Base-by-base conservation (phyloP, 306 rosid genomes). In the Quercus glauca region DNA sequence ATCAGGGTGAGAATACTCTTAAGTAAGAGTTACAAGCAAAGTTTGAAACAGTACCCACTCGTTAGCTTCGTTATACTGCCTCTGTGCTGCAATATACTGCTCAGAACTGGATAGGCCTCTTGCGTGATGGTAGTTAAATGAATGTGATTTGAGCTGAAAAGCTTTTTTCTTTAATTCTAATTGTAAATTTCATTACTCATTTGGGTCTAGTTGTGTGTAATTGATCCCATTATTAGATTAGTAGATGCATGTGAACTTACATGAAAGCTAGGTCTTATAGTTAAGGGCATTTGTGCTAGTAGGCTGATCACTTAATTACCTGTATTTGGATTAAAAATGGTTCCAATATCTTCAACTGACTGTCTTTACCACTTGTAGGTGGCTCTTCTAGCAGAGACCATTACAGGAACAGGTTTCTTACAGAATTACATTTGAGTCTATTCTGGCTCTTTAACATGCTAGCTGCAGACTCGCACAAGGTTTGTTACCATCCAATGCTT, bases 381-480 rank as follows among this genome's bases (percentile, higher is more conserved):
- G 80, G 98, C 99, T 83, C 98, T 95, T 87, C 99, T 96, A 10
- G 87, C 87, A 23, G 97, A 93, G 82, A 95, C 91, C 76, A 84
- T 89, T 33, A 88, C 96, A 23, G 94, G 91, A 78, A 76, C 89
- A 71, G 69, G 96, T 83, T 95, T 91, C 87, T 76, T 95, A 73
- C 96, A 91, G 77, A 55, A 87, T 81, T 91, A 95, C 85, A 89
- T 95, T 64, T 23, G 99, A 95, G 75, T 85, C 86, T 51, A 85
- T 90, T 85, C 80, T 95, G 81, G 98, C 94, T 79, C 94, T 95
- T 86, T 94, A 93, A 91, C 90, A 84, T 74, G 97, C 91, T 87
- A 93, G 93, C 88, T 71, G 58, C 78, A 74, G 55, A 77, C 83
- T 85, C 6, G 53, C 86, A 55, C 86, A 85, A 86, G 97, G 98